These are phyloP conservation scores for Entrophospora sp. DNA, from an alignment of 192 early-diverging fungal species.

Conservation along the genomic window DNA sequence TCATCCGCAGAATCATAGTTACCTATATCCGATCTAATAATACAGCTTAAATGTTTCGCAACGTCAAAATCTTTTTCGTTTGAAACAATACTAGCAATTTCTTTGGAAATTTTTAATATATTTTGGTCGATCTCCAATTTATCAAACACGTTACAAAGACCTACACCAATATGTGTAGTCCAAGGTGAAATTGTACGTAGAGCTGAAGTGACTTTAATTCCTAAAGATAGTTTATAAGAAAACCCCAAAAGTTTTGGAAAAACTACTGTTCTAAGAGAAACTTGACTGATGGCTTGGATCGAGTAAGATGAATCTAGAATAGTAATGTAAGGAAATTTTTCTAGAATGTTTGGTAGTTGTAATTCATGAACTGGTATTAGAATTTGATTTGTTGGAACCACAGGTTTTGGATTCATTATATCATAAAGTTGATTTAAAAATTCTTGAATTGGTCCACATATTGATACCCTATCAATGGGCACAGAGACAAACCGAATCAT, in stretches of 20 bases:
- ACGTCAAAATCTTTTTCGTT: constrained; percentile 44
- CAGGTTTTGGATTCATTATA: not conserved
- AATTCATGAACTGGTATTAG: constrained; percentile 54
- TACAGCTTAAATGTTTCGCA: constrained; percentile 52
- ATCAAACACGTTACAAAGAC: constrained; percentile 39
- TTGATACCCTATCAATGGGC: constrained; percentile 28
- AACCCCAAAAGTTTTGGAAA: constrained; percentile 27
- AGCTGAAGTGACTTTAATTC: constrained; percentile 54
- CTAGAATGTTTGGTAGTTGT: constrained; percentile 49
- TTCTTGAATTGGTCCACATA: constrained; percentile 41
- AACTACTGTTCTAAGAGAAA: constrained; percentile 52
- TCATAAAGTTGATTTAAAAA: constrained; percentile 30
- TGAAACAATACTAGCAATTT: constrained; percentile 43
- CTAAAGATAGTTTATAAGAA: constrained; percentile 51
- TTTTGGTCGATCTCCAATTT: constrained; percentile 28
- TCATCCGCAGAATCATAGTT: constrained; percentile 31
- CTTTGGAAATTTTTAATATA: constrained; percentile 42
- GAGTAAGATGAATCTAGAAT: constrained; percentile 29
- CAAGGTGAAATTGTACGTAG: constrained; percentile 60
- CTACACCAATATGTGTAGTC: constrained; percentile 48
- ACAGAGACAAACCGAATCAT: constrained; percentile 40
- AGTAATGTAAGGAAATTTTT: constrained; percentile 35
- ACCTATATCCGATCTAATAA: constrained; percentile 45
- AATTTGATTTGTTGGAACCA: constrained; percentile 24
- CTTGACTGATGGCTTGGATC: constrained; percentile 38